These are phyloP conservation scores for Malassezia nana DNA, from an alignment of 1,284 basidiomycete species.

Conservation along the genomic window DNA sequence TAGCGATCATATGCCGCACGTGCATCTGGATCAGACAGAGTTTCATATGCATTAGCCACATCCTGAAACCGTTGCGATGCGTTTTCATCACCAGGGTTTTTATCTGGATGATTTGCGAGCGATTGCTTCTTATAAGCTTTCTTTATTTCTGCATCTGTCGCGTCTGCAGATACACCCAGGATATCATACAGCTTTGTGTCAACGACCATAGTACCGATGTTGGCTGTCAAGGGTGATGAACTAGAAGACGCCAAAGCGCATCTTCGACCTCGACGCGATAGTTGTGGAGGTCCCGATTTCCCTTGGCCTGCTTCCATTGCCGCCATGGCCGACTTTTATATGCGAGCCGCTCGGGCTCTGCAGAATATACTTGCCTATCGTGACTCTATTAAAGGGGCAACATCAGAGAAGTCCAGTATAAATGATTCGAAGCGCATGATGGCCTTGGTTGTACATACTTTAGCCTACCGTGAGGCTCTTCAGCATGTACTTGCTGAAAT, in stretches of 20 bases:
- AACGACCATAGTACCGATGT: slow-evolving; percentile 11
- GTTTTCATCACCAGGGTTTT: slow-evolving; percentile 38
- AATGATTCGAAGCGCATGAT: slow-evolving; percentile 32
- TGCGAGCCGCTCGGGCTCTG: slow-evolving; percentile 28
- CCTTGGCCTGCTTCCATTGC: not conserved
- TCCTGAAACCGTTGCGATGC: slow-evolving; percentile 41
- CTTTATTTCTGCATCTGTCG: slow-evolving; percentile 70
- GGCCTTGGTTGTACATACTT: slow-evolving; percentile 32
- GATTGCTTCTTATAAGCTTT: slow-evolving; percentile 56
- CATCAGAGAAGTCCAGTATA: slow-evolving; percentile 12
- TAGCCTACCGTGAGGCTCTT: slow-evolving; percentile 27
- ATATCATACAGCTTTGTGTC: slow-evolving; percentile 48
- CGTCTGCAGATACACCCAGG: slow-evolving; percentile 59
- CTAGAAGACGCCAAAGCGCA: not conserved
- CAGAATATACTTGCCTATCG: slow-evolving; percentile 28
- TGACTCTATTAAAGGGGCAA: slow-evolving; percentile 34
- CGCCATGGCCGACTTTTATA: slow-evolving; percentile 38
- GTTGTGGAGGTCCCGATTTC: not conserved
- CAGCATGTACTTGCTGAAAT: slow-evolving; percentile 19
- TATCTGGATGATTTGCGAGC: slow-evolving; percentile 42
- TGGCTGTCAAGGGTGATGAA: not conserved
- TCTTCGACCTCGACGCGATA: slow-evolving; percentile 10
- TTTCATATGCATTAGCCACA: slow-evolving; percentile 43
- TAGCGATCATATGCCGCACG: slow-evolving; percentile 39
- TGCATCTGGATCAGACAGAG: slow-evolving; percentile 33